These are phyloP conservation scores for Tulasnella sp. DNA, from an alignment of 768 basidiomycete genomes.

Conservation along the genomic window DNA sequence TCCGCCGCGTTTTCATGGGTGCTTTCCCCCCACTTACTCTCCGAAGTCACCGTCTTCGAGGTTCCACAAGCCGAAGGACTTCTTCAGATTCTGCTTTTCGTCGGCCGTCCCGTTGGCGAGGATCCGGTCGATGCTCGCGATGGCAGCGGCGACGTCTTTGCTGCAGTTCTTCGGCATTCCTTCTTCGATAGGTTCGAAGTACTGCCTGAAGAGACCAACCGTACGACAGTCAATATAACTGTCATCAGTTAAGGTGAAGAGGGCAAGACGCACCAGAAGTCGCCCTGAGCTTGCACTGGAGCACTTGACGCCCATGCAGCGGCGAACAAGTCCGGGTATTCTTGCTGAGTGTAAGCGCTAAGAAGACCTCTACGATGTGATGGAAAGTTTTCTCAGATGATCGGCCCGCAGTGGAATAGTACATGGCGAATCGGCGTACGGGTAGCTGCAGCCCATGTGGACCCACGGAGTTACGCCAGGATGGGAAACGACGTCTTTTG, in stretches of 20 bases:
- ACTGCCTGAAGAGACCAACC: neutral
- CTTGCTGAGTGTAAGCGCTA: neutral
- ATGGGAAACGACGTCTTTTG: neutral
- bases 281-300: neutral
- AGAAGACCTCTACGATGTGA: neutral
- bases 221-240: neutral
- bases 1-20: no score
- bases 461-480: neutral
- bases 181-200: neutral
- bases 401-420: neutral
- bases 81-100: neutral
- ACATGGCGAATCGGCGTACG: neutral
- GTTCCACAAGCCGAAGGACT: neutral
- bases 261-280: neutral
- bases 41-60: neutral
- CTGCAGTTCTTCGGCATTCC: conserved; percentile 9
- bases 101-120: neutral
- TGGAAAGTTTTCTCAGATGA: neutral
- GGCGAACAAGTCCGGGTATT: neutral
- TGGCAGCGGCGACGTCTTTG: neutral
- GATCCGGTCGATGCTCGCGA: neutral
- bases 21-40: neutral
- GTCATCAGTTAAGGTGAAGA: neutral
- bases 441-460: neutral
- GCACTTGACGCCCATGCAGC: conserved; percentile 1